Evolutionary conservation across 1,139 yeast species (phyloP).

Genomic region (Yamadazyma sp.): DNA sequence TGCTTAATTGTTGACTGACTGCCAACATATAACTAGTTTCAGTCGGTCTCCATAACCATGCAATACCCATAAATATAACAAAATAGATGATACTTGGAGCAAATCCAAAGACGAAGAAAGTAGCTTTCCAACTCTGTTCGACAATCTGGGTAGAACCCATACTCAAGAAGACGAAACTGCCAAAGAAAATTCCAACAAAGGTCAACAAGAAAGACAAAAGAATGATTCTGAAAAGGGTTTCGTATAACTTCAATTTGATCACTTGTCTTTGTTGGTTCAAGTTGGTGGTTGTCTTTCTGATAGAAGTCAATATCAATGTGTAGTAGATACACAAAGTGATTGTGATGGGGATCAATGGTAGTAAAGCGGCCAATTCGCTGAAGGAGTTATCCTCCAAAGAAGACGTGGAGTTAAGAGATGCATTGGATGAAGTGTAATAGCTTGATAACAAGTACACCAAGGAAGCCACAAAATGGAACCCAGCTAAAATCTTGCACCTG

Average conservation of each 20-base stretch:
- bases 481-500: slow-evolving; percentile 77
- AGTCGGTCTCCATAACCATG: slow-evolving; percentile 97
- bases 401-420: slow-evolving; percentile 20
- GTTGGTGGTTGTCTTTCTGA: slow-evolving; percentile 70
- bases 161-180: slow-evolving; percentile 70
- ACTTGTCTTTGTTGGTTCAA: slow-evolving; percentile 86
- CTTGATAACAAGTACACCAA: slow-evolving; percentile 67
- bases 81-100: slow-evolving; percentile 94
- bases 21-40: slow-evolving; percentile 94
- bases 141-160: slow-evolving; percentile 75
- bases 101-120: slow-evolving; percentile 86
- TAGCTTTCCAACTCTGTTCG: slow-evolving; percentile 88
- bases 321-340: slow-evolving; percentile 73
- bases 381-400: slow-evolving; percentile 20
- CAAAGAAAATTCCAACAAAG: slow-evolving; percentile 60
- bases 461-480: slow-evolving; percentile 66
- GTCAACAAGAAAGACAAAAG: slow-evolving; percentile 59
- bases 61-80: slow-evolving; percentile 76
- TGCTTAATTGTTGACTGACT: slow-evolving; percentile 88
- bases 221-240: slow-evolving; percentile 70
- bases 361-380: slow-evolving; percentile 28
- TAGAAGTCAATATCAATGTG: slow-evolving; percentile 68
- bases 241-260: slow-evolving; percentile 87
- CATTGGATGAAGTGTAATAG: slow-evolving; percentile 42
- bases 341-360: slow-evolving; percentile 68